Percentiles rank a stretch among this genome's conserved stretches.
These are phyloP conservation scores for Fusarium temperatum DNA, from an alignment of 2,329 filamentous ascomycete species.

Conservation along the genomic window DNA sequence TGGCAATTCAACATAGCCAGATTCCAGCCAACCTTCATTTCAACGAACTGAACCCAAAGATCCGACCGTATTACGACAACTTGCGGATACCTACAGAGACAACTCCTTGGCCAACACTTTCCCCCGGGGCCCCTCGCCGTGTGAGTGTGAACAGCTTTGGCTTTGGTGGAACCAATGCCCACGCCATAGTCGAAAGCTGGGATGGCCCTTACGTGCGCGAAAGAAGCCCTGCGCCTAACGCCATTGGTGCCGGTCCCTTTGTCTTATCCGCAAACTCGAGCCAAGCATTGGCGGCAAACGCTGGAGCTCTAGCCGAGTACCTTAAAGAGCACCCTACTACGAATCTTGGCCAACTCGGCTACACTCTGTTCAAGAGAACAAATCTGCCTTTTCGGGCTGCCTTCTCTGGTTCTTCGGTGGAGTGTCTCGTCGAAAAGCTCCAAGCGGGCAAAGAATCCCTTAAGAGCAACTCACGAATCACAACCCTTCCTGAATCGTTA, in stretches of 20 bases:
- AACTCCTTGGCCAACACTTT: neutral
- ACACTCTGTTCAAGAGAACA: neutral
- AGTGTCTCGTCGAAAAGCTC: neutral
- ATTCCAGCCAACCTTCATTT: neutral
- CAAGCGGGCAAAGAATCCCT: neutral
- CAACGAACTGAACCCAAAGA: neutral
- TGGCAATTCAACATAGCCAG: neutral
- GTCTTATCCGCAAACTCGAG: neutral
- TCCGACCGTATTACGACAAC: neutral
- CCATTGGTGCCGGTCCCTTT: neutral
- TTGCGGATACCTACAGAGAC: neutral
- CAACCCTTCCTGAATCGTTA: neutral
- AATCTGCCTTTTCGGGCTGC: neutral
- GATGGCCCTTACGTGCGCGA: neutral
- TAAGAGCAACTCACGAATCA: neutral
- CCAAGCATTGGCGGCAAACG: neutral
- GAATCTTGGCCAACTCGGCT: neutral
- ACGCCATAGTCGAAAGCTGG: slow-evolving; percentile 45
- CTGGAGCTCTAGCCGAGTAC: neutral
- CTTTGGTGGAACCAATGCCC: neutral
- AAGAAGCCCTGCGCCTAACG: no score
- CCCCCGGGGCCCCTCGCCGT: neutral
- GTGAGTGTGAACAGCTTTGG: neutral
- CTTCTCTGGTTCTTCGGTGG: neutral
- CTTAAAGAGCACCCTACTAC: neutral